Base-by-base conservation (phyloP, 805 yeast genomes). In the Candida parachauliodes region DNA sequence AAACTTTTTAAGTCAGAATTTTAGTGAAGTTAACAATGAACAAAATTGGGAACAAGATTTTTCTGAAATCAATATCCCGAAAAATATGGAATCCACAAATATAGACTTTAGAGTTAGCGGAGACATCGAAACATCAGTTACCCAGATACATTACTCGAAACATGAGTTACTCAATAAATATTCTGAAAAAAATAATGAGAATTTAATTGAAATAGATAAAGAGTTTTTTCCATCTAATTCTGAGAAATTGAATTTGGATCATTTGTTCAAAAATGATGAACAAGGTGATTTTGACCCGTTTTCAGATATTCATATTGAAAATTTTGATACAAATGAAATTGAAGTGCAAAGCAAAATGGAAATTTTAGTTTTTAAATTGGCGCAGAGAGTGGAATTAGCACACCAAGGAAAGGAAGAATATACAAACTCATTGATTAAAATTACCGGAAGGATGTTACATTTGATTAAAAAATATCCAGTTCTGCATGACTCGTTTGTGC, bases 271-370 rank as follows among this genome's bases (percentile, higher is more conserved):
- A 24, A 28, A 23, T 26, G 22, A 36, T n/a, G 33, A 20, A 11
- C 32, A 8, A 12, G 55, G 50, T 11, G 66, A 58, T 10, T 45
- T 48, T 4, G 72, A 67, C 45, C 72, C 72, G 11, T 68, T 67
- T 40, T 46, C 57, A 17, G 55, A 62, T 17, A 51, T 67, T 21
- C 71, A 65, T 19, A 46, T 65, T 29, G 68, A 62, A 19, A 55
- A 53, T 36, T 65, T 63, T 39, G 68, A 67, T 45, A 64, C 71
- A 8, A 59, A 62, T 41, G 73, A 68, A 37, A 46, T 66, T 14
- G 71, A 65, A 43, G 53, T 65, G 23, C 70, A 64, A 41, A 52
- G 54, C 34, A 66, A 67, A 43, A 65, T 63, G 64, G 71, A 61
- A 24, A 55, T 50, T 34, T 49, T 68, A 16, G 51, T 64, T 12